Evolutionary conservation across 2,329 filamentous ascomycete genomes (phyloP), one percentile per base, ranked within the genome.

Genomic region (Ophiocordyceps unilateralis): DNA sequence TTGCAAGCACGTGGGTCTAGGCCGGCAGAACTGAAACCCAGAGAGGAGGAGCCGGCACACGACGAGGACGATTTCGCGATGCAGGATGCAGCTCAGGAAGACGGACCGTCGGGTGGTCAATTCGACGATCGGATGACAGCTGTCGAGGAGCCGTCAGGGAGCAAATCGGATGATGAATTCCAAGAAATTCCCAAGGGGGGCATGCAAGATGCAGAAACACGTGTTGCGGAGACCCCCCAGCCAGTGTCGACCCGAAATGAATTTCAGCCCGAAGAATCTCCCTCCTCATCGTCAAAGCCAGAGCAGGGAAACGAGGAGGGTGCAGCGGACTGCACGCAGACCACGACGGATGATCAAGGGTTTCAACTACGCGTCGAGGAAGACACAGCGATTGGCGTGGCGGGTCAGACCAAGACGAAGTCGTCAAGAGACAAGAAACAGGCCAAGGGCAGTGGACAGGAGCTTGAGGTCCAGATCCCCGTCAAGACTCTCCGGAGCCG

Each of bases 401-500:
- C 32, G 8, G 32, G 15, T 11, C 43, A 34, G 40, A 14, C 26
- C 22, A 34, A 11, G 14, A n/a, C 40, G 46, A 48, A 19, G 41
- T 38, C n/a, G 26, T 41, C 17, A 17, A 15, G 32, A 9, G 45
- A 42, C 36, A 42, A 45, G 40, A 42, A 34, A 21, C 43, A 43
- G 45, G 39, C 44, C 40, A 39, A 45, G 45, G 17, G 42, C 40
- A 21, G 45, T 44, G 41, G 17, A 22, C 46, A 46, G 37, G 47
- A 47, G 42, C 43, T 48, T 6, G 58, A 60, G 14, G 40, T 51
- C n/a, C 43, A 49, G 32, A 55, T 55, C 40, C 52, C 53, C 10
- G 50, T 51, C 30, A 55, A 56, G 41, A 54, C 56, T 15, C 49
- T 58, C 22, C 57, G 58, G 26, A 56, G 55, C 46, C 52, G 53